Evolutionary conservation across 2,329 filamentous ascomycete species (phyloP).

Genomic region (Calonectria leucothoes): DNA sequence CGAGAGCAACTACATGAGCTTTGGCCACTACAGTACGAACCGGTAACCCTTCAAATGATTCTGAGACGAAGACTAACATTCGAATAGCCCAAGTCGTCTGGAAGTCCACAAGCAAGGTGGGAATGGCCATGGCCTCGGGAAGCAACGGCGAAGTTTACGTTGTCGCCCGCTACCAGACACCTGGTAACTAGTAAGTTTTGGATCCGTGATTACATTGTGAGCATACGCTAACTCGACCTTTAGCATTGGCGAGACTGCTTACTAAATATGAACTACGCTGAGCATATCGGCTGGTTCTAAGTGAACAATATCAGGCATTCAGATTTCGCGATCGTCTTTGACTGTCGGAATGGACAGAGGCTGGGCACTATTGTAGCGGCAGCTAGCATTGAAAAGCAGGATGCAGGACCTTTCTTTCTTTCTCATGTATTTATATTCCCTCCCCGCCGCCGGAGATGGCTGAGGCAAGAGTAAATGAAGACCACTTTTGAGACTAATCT

Average conservation of each 20-base stretch:
- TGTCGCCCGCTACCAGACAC: constrained; percentile 38
- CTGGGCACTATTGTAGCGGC: neutral
- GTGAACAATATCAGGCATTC: neutral
- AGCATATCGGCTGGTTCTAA: neutral
- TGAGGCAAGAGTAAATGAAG: neutral
- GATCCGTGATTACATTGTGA: neutral
- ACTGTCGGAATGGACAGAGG: neutral
- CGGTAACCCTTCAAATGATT: neutral
- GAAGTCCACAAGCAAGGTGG: constrained; percentile 39
- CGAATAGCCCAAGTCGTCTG: constrained; percentile 33
- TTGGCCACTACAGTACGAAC: constrained; percentile 38
- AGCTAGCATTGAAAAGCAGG: neutral
- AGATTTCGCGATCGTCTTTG: neutral
- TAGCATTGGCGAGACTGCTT: constrained; percentile 36
- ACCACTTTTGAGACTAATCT: neutral
- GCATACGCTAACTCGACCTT: neutral
- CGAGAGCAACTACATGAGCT: constrained; percentile 34
- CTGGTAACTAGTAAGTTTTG: constrained; percentile 40
- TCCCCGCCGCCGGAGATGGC: neutral
- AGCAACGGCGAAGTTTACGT: constrained; percentile 33
- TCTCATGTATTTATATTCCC: neutral
- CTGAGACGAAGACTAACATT: constrained; percentile 3
- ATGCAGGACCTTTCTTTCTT: neutral
- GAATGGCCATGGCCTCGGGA: constrained; percentile 35
- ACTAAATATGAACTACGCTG: constrained; percentile 23